These are phyloP conservation scores for Lolium multiflorum DNA, from an alignment of 176 grass and related monocot species.

Conservation along the genomic window DNA sequence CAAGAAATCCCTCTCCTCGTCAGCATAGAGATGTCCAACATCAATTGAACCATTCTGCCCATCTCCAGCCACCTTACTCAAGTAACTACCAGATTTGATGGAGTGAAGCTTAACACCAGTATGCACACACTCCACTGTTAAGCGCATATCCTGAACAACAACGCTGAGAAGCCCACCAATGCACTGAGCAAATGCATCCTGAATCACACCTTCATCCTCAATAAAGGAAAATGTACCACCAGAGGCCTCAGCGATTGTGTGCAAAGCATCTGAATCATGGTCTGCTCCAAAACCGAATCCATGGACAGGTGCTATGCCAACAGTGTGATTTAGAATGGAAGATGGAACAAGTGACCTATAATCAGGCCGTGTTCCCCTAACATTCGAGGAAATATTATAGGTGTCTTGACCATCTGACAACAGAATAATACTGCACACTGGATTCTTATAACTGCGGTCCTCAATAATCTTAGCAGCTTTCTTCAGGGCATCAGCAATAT, in stretches of 20 bases:
- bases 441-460: slow-evolving; percentile 78
- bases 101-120: slow-evolving; percentile 59
- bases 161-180: slow-evolving; percentile 96
- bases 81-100: slow-evolving; percentile 93
- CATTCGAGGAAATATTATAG: slow-evolving; percentile 80
- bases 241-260: slow-evolving; percentile 85
- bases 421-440: slow-evolving; percentile 93
- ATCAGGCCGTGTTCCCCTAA: slow-evolving; percentile 55
- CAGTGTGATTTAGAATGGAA: slow-evolving; percentile 53
- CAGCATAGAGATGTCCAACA: slow-evolving; percentile 89
- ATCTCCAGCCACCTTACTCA: slow-evolving; percentile 72
- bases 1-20: slow-evolving; percentile 94
- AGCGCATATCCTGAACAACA: slow-evolving; percentile 77
- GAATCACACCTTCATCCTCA: slow-evolving; percentile 86
- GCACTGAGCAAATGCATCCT: slow-evolving; percentile 99
- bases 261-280: slow-evolving; percentile 83
- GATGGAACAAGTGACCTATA: slow-evolving; percentile 79
- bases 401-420: slow-evolving; percentile 97
- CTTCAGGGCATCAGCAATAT: slow-evolving; percentile 86
- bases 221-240: slow-evolving; percentile 98
- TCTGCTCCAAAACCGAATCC: slow-evolving; percentile 90
- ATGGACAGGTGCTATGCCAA: slow-evolving; percentile 68
- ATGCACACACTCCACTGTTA: slow-evolving; percentile 73
- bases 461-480: slow-evolving; percentile 88
- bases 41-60: slow-evolving; percentile 69